Percentiles rank a stretch among this genome's conserved stretches.
phyloP scores from a whole-genome alignment of 2,329 filamentous ascomycete species.

The Ramularia collo-cygni region DNA sequence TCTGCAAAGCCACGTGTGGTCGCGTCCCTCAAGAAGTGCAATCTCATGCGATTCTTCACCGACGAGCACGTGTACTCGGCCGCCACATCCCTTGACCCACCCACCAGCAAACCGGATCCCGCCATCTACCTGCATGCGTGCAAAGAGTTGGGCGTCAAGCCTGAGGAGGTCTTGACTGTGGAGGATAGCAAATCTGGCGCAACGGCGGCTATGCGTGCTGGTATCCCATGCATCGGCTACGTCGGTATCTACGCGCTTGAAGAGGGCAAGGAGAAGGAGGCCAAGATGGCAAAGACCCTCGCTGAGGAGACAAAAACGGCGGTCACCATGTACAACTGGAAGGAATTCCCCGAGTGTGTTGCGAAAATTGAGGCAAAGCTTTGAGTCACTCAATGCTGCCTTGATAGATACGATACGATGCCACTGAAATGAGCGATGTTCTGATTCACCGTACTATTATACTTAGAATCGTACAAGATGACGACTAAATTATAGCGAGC shows the following conservation, averaged over 20 bases:
- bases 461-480: too few species aligned
- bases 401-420: conserved; percentile 3
- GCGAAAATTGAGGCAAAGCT: conserved; percentile 39
- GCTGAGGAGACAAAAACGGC: conserved; percentile 42
- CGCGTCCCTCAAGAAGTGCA: conserved; percentile 72
- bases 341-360: conserved; percentile 43
- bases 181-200: conserved; percentile 87
- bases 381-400: neutral
- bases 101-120: conserved; percentile 87
- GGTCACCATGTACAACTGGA: conserved; percentile 47
- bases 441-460: too few species aligned
- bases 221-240: conserved; percentile 77
- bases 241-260: conserved; percentile 68
- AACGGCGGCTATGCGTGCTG: conserved; percentile 66
- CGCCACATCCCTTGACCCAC: conserved; percentile 66
- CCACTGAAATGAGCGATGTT: too few species aligned
- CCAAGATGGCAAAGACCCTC: conserved; percentile 25
- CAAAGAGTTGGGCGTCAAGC: conserved; percentile 62
- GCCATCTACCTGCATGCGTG: conserved; percentile 78
- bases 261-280: conserved; percentile 36
- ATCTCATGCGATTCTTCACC: conserved; percentile 74
- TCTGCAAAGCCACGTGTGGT: conserved; percentile 71
- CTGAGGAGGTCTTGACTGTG: conserved; percentile 68
- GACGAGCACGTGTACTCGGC: conserved; percentile 71
- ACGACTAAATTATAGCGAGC: too few species aligned